phyloP scores from a whole-genome alignment of 1,284 basidiomycete species.

The Sutorius eximius region DNA sequence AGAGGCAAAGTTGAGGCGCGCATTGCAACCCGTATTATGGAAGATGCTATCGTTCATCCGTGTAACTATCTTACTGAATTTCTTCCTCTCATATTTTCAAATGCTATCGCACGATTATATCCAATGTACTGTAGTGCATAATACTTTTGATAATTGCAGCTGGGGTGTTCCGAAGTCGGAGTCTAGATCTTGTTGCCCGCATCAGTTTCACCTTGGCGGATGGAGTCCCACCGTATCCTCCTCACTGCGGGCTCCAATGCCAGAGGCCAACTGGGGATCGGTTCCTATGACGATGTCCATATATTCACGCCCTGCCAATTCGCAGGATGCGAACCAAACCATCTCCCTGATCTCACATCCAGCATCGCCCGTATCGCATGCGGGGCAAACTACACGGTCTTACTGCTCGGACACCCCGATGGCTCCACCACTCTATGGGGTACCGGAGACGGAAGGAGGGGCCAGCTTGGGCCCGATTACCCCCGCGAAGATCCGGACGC shows the following conservation, averaged over 20 bases:
- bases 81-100: conserved; percentile 2
- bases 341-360: conserved; percentile 11
- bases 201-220: background rate
- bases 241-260: conserved; percentile 35
- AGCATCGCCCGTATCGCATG: conserved; percentile 25
- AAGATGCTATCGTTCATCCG: background rate
- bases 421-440: conserved; percentile 57
- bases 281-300: conserved; percentile 28
- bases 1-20: background rate
- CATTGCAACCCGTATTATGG: background rate
- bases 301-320: conserved; percentile 31
- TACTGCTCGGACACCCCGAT: conserved; percentile 21
- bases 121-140: conserved; percentile 19
- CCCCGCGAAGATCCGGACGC: conserved; percentile 9
- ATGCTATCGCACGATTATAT: conserved; percentile 17
- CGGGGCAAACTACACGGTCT: conserved; percentile 36
- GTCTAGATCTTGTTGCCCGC: background rate
- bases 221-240: conserved; percentile 11
- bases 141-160: background rate
- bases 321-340: conserved; percentile 3
- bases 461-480: conserved; percentile 55
- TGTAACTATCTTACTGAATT: conserved; percentile 14
- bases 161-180: background rate
- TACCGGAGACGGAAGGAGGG: conserved; percentile 58
- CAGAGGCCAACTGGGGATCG: conserved; percentile 34